Percentiles rank a stretch among this genome's conserved stretches.
Evolutionary conservation across 208 protist genomes (phyloP).

Genomic region (Acanthamoeba royreba): DNA sequence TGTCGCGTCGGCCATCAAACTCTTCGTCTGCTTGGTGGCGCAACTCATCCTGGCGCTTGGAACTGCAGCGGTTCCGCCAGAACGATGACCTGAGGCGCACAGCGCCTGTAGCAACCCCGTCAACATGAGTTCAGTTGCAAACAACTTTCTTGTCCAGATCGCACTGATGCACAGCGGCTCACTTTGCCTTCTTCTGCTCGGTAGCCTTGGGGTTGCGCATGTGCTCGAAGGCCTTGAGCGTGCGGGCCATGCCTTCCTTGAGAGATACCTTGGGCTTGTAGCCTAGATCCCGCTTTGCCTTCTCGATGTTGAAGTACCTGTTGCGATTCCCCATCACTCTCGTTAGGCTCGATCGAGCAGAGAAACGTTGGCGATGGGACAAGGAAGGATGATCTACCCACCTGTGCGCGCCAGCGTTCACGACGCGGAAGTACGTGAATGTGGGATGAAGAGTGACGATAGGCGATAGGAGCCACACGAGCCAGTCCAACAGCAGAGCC

Average conservation of each 20-base stretch:
- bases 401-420: constrained; percentile 33
- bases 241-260: constrained; percentile 57
- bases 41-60: too few relatives aligned
- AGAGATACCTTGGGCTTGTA: constrained; percentile 64
- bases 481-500: constrained; percentile 41
- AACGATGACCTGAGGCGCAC: too few relatives aligned
- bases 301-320: constrained; percentile 60
- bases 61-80: too few relatives aligned
- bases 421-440: constrained; percentile 60
- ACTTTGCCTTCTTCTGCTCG: neutral
- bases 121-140: too few relatives aligned
- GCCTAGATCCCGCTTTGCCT: constrained; percentile 58
- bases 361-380: too few relatives aligned
- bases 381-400: too few relatives aligned
- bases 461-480: constrained; percentile 33
- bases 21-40: neutral
- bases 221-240: constrained; percentile 35
- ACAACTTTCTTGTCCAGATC: too few relatives aligned
- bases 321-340: neutral
- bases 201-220: constrained; percentile 39
- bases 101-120: too few relatives aligned
- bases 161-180: too few relatives aligned
- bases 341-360: neutral
- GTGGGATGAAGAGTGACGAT: constrained; percentile 51
- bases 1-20: too few relatives aligned